Evolutionary conservation across 2,329 filamentous ascomycete species (phyloP).

Genomic region (Nectriaceae sp.): DNA sequence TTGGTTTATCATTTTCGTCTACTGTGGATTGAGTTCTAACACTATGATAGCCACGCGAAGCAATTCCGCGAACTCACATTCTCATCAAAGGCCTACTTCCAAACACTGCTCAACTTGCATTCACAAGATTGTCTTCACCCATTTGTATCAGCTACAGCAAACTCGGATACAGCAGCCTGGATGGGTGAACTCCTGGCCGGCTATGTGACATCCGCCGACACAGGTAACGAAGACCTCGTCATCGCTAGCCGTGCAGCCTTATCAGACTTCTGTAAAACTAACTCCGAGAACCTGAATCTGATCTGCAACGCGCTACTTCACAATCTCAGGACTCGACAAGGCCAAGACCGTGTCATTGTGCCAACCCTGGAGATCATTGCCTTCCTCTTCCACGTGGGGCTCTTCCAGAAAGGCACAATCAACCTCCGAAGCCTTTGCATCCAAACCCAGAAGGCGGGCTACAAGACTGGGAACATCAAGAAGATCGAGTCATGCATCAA

Average conservation of each 20-base stretch:
- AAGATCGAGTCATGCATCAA: conserved; percentile 80
- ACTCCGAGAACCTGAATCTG: conserved; percentile 40
- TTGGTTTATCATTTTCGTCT: conserved; percentile 33
- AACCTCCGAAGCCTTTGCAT: conserved; percentile 64
- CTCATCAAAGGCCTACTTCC: conserved; percentile 63
- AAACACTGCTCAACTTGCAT: conserved; percentile 51
- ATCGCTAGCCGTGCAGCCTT: conserved; percentile 69
- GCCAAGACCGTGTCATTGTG: conserved; percentile 70
- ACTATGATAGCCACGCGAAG: conserved; percentile 32
- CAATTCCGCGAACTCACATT: conserved; percentile 45
- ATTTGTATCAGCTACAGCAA: conserved; percentile 38
- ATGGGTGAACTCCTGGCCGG: conserved; percentile 63
- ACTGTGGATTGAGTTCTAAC: conserved; percentile 22
- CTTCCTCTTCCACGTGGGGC: conserved; percentile 70
- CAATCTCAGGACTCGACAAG: conserved; percentile 55
- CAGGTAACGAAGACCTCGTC: conserved; percentile 75
- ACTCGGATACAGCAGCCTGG: conserved; percentile 39
- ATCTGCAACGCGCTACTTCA: conserved; percentile 54
- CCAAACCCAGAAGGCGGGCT: conserved; percentile 75
- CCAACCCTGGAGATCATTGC: conserved; percentile 76
- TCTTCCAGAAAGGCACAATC: conserved; percentile 44
- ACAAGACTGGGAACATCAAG: conserved; percentile 78
- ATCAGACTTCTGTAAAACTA: conserved; percentile 51
- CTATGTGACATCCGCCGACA: conserved; percentile 71
- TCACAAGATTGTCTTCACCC: conserved; percentile 37